phyloP scores from a whole-genome alignment of 805 yeast species.

The Wickerhamomyces bovis region DNA sequence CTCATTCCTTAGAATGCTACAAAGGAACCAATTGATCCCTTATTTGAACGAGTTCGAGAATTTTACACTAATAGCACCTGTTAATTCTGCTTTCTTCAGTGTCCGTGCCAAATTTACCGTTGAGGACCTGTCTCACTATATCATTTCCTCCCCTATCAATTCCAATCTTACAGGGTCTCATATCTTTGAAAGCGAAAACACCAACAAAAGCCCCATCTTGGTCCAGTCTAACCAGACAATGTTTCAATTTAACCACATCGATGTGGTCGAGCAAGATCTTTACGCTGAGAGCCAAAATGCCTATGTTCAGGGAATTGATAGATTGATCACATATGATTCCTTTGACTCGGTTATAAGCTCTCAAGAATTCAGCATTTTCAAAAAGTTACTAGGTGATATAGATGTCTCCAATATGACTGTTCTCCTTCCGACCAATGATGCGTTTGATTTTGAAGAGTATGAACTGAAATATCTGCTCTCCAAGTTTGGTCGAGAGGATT shows the following conservation, averaged over 20 bases:
- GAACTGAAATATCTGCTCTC: constrained; percentile 40
- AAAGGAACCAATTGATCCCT: constrained; percentile 57
- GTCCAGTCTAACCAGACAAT: constrained; percentile 8
- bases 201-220: background rate
- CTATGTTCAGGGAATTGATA: constrained; percentile 58
- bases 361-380: background rate
- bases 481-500: constrained; percentile 27
- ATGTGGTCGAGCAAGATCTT: constrained; percentile 53
- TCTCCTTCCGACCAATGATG: constrained; percentile 39
- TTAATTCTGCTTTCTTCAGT: constrained; percentile 62
- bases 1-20: constrained; percentile 53
- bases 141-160: constrained; percentile 10
- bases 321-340: constrained; percentile 32
- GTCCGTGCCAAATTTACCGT: constrained; percentile 4
- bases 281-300: constrained; percentile 59
- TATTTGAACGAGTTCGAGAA: constrained; percentile 50
- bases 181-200: constrained; percentile 6
- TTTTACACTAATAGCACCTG: constrained; percentile 74
- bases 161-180: constrained; percentile 10
- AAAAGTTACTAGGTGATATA: background rate
- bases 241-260: constrained; percentile 34
- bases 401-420: constrained; percentile 34
- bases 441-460: constrained; percentile 32
- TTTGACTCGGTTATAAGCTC: constrained; percentile 15
- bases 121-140: constrained; percentile 10